These are phyloP conservation scores for Fusarium denticulatum DNA, from an alignment of 2,329 filamentous ascomycete species.

Conservation along the genomic window DNA sequence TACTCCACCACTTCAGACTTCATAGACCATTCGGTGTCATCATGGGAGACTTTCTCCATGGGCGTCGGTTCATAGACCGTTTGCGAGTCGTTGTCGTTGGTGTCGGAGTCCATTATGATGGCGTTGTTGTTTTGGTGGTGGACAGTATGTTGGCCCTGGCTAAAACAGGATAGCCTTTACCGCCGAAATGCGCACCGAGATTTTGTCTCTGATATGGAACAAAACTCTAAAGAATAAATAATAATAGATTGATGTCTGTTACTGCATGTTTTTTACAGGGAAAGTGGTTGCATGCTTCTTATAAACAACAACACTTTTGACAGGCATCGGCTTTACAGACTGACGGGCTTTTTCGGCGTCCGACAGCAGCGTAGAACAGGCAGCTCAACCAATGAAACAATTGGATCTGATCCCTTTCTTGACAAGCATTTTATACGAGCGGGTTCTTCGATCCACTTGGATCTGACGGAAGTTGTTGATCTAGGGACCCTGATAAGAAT, in stretches of 20 bases:
- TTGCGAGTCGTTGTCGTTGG: conserved; percentile 36
- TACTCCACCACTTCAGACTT: conserved; percentile 59
- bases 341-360: conserved; percentile 12
- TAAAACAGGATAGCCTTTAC: conserved; percentile 11
- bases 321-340: background rate
- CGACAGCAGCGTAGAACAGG: background rate
- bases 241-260: background rate
- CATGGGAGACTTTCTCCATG: conserved; percentile 1
- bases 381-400: background rate
- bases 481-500: background rate
- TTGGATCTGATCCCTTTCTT: background rate
- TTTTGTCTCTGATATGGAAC: background rate
- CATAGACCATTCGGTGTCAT: conserved; percentile 55
- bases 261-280: background rate
- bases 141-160: background rate
- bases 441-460: background rate
- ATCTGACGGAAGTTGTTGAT: background rate
- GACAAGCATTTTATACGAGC: background rate
- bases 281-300: background rate
- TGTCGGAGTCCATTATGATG: conserved; percentile 44
- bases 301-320: background rate
- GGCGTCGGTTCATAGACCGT: conserved; percentile 38
- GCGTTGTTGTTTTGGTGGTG: background rate
- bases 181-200: background rate
- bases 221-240: background rate